Evolutionary conservation across 2,329 filamentous ascomycete genomes (phyloP).

Genomic region (Capronia coronata): DNA sequence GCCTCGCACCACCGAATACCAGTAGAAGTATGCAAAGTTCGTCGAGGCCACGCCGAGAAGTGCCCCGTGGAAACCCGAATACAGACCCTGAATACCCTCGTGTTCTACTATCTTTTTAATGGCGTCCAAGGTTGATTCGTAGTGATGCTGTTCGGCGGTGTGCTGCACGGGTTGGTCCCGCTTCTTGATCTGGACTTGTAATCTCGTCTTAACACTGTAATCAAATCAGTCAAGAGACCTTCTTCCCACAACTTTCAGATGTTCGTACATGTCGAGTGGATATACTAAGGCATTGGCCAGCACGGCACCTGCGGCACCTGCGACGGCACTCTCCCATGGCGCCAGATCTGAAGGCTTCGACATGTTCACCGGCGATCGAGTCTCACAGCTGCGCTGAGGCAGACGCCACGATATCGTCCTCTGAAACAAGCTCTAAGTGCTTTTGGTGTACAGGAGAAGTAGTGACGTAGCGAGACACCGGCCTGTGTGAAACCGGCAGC

Average conservation of each 20-base stretch:
- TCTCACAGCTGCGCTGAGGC: not conserved
- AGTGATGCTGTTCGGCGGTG: slow-evolving; percentile 59
- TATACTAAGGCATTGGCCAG: slow-evolving; percentile 94
- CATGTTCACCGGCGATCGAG: slow-evolving; percentile 38
- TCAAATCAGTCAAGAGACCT: slow-evolving; percentile 2
- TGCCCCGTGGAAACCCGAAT: slow-evolving; percentile 79
- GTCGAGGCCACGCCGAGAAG: slow-evolving; percentile 90
- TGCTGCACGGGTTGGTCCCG: slow-evolving; percentile 44
- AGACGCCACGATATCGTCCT: not conserved
- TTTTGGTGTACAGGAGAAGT: too few species aligned
- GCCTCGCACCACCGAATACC: slow-evolving; percentile 83
- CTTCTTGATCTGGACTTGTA: slow-evolving; percentile 86
- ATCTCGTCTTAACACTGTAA: slow-evolving; percentile 80
- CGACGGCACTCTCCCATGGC: slow-evolving; percentile 87
- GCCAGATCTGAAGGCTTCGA: slow-evolving; percentile 63
- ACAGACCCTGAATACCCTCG: slow-evolving; percentile 76
- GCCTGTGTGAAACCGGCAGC: too few species aligned
- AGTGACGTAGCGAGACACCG: too few species aligned
- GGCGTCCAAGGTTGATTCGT: slow-evolving; percentile 81
- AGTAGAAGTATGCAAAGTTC: slow-evolving; percentile 99
- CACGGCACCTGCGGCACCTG: slow-evolving; percentile 86
- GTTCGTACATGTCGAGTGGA: slow-evolving; percentile 82
- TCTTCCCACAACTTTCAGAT: not conserved
- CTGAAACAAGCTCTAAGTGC: not conserved
- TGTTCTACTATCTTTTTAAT: slow-evolving; percentile 73